Conservation (phyloP, 345 rosid species). For the Hypericum perforatum region DNA sequence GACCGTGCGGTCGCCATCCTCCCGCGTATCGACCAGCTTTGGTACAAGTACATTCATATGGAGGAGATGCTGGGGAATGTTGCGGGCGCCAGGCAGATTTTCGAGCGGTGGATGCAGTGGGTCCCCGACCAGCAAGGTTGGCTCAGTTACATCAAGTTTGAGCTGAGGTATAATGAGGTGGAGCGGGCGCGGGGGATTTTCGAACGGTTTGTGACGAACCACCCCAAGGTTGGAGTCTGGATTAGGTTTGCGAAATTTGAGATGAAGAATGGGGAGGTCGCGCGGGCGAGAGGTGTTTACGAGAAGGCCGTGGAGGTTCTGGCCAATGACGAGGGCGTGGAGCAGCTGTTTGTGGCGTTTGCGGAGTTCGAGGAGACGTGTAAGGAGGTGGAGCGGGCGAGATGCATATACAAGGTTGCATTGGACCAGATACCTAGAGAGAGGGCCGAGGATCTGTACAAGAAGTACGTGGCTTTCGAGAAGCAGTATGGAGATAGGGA, state of each 20-base stretch:
- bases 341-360: conserved; percentile 62
- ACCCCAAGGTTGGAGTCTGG: conserved; percentile 62
- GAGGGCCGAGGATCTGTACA: conserved; percentile 70
- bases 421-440: conserved; percentile 83
- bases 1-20: conserved; percentile 67
- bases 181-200: background rate
- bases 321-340: conserved; percentile 78
- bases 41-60: conserved; percentile 94
- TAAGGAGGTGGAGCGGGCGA: conserved; percentile 64
- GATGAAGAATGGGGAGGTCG: conserved; percentile 73
- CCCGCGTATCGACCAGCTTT: conserved; percentile 78
- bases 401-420: conserved; percentile 75
- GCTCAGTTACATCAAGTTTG: conserved; percentile 10
- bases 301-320: conserved; percentile 67
- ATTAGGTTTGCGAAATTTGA: conserved; percentile 72
- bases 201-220: conserved; percentile 62
- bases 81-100: conserved; percentile 69
- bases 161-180: background rate
- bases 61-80: conserved; percentile 78
- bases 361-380: conserved; percentile 84
- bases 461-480: conserved; percentile 72
- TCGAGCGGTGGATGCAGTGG: conserved; percentile 86
- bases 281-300: conserved; percentile 51
- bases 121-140: conserved; percentile 81
- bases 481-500: conserved; percentile 77